phyloP scores from a whole-genome alignment of 192 early-diverging fungal genomes.

The Backusella liffmaniae region DNA sequence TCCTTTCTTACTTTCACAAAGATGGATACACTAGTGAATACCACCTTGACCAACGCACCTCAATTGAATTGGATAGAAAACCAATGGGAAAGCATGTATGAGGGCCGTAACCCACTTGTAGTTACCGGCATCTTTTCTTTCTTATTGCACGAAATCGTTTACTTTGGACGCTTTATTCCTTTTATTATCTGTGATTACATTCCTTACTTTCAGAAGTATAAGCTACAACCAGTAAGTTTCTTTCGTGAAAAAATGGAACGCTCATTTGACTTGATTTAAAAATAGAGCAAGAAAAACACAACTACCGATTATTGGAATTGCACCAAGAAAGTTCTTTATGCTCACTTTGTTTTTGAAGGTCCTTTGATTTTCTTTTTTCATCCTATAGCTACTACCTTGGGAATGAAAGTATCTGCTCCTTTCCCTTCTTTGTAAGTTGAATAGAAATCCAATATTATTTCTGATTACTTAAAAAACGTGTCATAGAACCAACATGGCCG shows the following conservation, averaged over 20 bases:
- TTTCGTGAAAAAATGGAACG: background rate
- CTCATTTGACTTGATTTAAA: no score
- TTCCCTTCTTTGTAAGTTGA: slow-evolving; percentile 71
- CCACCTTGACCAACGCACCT: background rate
- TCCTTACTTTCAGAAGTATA: slow-evolving; percentile 83
- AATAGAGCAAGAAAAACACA: slow-evolving; percentile 63
- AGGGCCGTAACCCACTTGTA: slow-evolving; percentile 65
- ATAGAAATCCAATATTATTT: background rate
- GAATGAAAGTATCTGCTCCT: slow-evolving; percentile 84
- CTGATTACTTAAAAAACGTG: background rate
- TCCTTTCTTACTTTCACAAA: background rate
- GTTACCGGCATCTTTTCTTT: slow-evolving; percentile 77
- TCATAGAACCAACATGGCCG: slow-evolving; percentile 31
- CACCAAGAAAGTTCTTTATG: slow-evolving; percentile 61
- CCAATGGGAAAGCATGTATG: slow-evolving; percentile 61
- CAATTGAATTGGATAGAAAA: slow-evolving; percentile 44
- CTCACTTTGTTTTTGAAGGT: slow-evolving; percentile 82
- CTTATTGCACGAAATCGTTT: slow-evolving; percentile 85
- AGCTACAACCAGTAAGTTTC: slow-evolving; percentile 71
- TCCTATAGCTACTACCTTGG: slow-evolving; percentile 77
- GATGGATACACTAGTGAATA: background rate
- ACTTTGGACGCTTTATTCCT: slow-evolving; percentile 87
- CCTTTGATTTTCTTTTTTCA: slow-evolving; percentile 90
- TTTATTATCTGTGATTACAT: slow-evolving; percentile 83
- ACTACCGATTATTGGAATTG: slow-evolving; percentile 71